phyloP scores from a whole-genome alignment of 108 stramenopile species.

The Asterionellopsis glacialis region DNA sequence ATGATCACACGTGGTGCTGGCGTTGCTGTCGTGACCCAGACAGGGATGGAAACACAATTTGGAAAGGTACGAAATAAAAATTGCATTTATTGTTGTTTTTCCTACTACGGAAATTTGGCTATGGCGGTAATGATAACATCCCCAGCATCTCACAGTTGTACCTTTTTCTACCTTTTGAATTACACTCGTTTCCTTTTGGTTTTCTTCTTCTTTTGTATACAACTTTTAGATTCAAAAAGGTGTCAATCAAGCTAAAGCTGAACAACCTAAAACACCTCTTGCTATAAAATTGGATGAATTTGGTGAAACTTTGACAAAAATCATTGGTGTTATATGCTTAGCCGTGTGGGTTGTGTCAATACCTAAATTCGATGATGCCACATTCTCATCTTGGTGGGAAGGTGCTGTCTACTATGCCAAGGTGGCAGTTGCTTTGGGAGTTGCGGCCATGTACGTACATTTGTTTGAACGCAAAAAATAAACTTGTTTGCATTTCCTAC shows the following conservation, averaged over 20 bases:
- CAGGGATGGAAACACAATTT: slow-evolving; percentile 94
- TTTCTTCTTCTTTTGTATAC: background rate
- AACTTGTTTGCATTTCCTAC: no score
- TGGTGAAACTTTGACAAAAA: slow-evolving; percentile 82
- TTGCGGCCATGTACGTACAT: slow-evolving; percentile 78
- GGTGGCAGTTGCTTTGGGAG: slow-evolving; percentile 96
- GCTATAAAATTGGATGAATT: slow-evolving; percentile 94
- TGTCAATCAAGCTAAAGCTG: slow-evolving; percentile 65
- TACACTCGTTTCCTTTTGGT: background rate
- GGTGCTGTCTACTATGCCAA: slow-evolving; percentile 95
- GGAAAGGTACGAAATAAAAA: slow-evolving; percentile 40
- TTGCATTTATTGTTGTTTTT: no score
- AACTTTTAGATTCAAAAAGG: slow-evolving; percentile 79
- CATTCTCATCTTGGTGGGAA: slow-evolving; percentile 68
- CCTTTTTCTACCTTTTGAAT: background rate
- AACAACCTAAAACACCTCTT: slow-evolving; percentile 89
- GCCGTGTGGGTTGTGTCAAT: slow-evolving; percentile 87
- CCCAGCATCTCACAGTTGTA: background rate
- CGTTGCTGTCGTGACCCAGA: slow-evolving; percentile 84
- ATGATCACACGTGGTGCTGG: slow-evolving; percentile 89
- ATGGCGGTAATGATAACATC: background rate
- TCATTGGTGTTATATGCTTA: slow-evolving; percentile 92
- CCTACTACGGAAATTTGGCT: no score
- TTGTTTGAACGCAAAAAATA: no score
- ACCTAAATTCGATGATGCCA: slow-evolving; percentile 82